phyloP scores from a whole-genome alignment of 2,329 filamentous ascomycete species.

The Colletotrichum australisinense region DNA sequence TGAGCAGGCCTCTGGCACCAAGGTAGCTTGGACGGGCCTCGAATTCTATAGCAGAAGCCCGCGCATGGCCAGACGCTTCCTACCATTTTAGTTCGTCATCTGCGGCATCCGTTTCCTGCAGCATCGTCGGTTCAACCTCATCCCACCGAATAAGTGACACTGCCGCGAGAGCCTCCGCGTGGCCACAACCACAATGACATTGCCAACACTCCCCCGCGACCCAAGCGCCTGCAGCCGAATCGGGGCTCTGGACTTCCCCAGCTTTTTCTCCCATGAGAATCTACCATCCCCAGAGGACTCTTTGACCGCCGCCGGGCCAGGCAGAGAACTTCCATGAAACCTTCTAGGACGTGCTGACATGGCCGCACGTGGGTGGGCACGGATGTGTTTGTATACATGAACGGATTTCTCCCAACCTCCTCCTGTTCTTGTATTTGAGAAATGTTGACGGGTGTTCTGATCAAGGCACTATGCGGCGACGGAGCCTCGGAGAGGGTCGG shows the following conservation, averaged over 20 bases:
- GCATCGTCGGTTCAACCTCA: neutral
- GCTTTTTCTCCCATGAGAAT: neutral
- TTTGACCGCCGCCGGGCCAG: neutral
- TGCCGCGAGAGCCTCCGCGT: neutral
- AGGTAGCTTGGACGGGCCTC: constrained; percentile 3
- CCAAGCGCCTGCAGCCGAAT: neutral
- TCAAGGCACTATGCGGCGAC: neutral
- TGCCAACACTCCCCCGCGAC: neutral
- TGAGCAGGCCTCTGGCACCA: neutral
- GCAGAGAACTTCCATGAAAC: neutral
- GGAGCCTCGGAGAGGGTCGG: neutral
- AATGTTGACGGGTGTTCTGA: neutral
- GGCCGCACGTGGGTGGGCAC: constrained; percentile 10
- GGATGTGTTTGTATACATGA: neutral
- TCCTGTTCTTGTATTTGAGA: neutral
- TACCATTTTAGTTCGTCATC: constrained; percentile 5
- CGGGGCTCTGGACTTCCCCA: constrained; percentile 5
- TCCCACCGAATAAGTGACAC: neutral
- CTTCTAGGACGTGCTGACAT: neutral
- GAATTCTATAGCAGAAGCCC: neutral
- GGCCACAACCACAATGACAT: neutral
- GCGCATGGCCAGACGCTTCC: neutral
- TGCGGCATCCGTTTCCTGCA: constrained; percentile 1
- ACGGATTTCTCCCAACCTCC: neutral
- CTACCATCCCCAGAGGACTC: neutral